Evolutionary conservation across 2,329 filamentous ascomycete species (phyloP).

Genomic region (Cordyceps farinosa): DNA sequence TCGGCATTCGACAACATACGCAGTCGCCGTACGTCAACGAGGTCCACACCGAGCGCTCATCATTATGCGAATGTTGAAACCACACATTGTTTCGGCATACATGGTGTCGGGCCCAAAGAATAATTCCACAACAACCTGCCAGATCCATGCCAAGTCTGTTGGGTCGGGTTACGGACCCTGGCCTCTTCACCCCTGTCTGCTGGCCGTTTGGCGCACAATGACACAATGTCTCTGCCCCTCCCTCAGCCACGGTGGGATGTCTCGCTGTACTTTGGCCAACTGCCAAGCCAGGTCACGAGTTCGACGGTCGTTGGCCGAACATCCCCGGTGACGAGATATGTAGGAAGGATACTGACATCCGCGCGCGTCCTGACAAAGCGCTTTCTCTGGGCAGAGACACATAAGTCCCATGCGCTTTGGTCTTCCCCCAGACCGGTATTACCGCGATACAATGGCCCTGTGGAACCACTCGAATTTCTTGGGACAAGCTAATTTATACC

Average conservation of each 20-base stretch:
- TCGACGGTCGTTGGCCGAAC: not conserved
- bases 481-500: slow-evolving; percentile 1
- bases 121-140: not conserved
- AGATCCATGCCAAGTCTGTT: slow-evolving; percentile 2
- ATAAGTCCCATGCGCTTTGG: not conserved
- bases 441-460: not conserved
- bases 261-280: not conserved
- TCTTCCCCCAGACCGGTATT: not conserved
- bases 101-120: not conserved
- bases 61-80: not conserved
- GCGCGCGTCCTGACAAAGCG: not conserved
- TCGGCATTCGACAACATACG: not conserved
- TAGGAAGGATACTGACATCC: not conserved
- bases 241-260: not conserved
- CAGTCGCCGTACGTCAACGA: not conserved
- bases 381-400: not conserved
- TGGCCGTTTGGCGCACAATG: slow-evolving; percentile 5
- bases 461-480: slow-evolving; percentile 12
- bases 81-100: not conserved
- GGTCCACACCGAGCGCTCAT: not conserved
- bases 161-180: not conserved
- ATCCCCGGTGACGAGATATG: not conserved
- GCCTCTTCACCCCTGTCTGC: not conserved
- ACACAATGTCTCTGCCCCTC: slow-evolving; percentile 6
- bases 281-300: not conserved